phyloP scores from a whole-genome alignment of 495 filamentous ascomycete genomes.

The Pseudomonodictys pantanalensis region DNA sequence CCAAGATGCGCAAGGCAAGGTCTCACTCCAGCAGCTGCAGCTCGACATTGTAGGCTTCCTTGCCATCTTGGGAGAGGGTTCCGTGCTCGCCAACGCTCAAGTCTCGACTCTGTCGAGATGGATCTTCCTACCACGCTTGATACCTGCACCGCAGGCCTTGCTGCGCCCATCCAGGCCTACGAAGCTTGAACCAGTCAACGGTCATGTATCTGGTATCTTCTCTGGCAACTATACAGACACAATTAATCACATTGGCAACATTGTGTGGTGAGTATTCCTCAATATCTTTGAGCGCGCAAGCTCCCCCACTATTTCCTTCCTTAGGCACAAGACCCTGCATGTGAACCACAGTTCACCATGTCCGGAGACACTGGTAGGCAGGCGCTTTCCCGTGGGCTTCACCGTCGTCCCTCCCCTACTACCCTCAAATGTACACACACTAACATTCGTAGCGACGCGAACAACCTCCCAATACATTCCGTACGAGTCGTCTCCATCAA shows the following conservation, averaged over 20 bases:
- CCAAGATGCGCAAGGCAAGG: slow-evolving; percentile 4
- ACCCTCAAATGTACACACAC: not conserved
- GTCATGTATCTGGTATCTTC: slow-evolving; percentile 37
- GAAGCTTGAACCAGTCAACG: slow-evolving; percentile 34
- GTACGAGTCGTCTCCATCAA: slow-evolving; percentile 46
- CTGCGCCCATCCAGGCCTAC: slow-evolving; percentile 36
- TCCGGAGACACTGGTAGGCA: too few relatives aligned
- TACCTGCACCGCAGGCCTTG: slow-evolving; percentile 44
- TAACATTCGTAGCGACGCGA: slow-evolving; percentile 28
- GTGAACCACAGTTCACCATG: too few relatives aligned
- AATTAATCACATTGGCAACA: slow-evolving; percentile 42
- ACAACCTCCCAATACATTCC: slow-evolving; percentile 34
- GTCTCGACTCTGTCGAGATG: slow-evolving; percentile 42
- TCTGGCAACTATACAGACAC: slow-evolving; percentile 38
- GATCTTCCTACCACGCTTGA: slow-evolving; percentile 42
- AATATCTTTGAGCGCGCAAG: too few relatives aligned
- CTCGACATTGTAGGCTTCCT: slow-evolving; percentile 47
- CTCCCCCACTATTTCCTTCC: not conserved
- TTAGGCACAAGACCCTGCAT: not conserved
- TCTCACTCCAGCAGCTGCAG: slow-evolving; percentile 31
- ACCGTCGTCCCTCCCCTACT: not conserved
- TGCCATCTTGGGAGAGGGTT: slow-evolving; percentile 45
- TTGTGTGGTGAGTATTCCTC: slow-evolving; percentile 38
- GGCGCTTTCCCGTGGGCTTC: too few relatives aligned
- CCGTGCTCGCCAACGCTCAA: slow-evolving; percentile 42